Evolutionary conservation across 2,329 filamentous ascomycete species (phyloP), one percentile per base, ranked within the genome.

Genomic region (Coniochaeta hoffmannii): DNA sequence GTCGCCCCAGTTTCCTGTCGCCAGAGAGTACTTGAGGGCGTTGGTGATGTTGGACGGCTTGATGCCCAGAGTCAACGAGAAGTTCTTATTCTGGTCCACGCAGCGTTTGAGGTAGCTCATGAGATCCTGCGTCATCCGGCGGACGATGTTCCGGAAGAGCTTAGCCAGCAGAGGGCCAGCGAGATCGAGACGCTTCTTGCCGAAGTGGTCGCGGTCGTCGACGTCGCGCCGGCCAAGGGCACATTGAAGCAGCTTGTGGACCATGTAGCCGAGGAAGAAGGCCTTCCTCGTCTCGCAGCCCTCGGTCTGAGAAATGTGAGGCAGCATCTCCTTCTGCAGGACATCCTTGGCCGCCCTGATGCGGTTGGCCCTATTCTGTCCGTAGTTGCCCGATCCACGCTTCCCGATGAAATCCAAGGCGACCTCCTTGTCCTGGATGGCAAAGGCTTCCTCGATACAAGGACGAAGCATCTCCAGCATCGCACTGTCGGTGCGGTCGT

Each of bases 241-340:
- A 68, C 92, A 96, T 71, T 97, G 93, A 24, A 97, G 79, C 64
- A 99, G 81, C 68, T 94, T 89, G 73, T 99, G 93, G 50, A 97
- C 90, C 93, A 99, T 99, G 73, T 99, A 99, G 22, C 95, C 94
- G 51, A 99, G 77, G 80, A 97, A 99, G 74, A 96, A 99, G 2
- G 95, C 94, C 70, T 99, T 99, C 57, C 90, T 81, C 1, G 93
- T 97, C 70, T 97, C 93, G 63, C 90, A 95, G 28, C 94, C 94
- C 71, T 97, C 91, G 58, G 83, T 86, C 69, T 99, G 94, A 1
- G 93, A 97, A 59, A 99, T 97, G 67, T 99, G 94, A 24, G 94
- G 95, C 50, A 99, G 75, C 61, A 96, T 88, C 71, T 99, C 95
- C 75, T 97, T 97, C 70, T 97, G 92, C 71, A 99, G 84, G 62